Evolutionary conservation across 2,329 filamentous ascomycete genomes (phyloP), one percentile per base, ranked within the genome.

Genomic region (Cordyceps fumosorosea): DNA sequence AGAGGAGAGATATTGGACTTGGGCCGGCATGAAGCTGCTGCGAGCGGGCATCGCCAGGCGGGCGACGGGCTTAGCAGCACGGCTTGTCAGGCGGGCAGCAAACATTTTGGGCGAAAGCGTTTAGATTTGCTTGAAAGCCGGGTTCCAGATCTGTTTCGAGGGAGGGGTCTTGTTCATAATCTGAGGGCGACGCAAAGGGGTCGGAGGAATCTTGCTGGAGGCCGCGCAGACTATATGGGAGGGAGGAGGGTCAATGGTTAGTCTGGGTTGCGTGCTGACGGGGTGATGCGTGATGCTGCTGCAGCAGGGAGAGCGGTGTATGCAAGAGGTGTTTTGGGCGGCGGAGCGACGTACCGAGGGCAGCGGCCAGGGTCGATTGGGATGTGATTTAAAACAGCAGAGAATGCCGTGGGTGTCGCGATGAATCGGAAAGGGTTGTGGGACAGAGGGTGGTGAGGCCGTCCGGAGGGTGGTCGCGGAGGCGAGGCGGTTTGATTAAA

Each of bases 51-150:
- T 73, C 72, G 75, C 76, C 67, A 75, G 71, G 69, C 75, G 76
- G 70, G 78, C 77, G 69, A 79, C 74, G 72, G 83, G 80, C 75
- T 81, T 85, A 70, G 79, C 77, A 71, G 83, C 76, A 69, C 75
- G 77, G 69, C 75, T 66, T 69, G 81, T 77, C 69, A 87, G 72
- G 76, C 82, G 82, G 69, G 83, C 78, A 72, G 83, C 78, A 72
- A 89, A 81, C 85, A 89, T 89, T 67, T 67, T 80, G 75, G 66
- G 66, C 57, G 55, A 57, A 57, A 29, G 40, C 59, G 29, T 50
- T 62, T 56, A 56, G 60, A 62, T 62, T 62, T 62, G 59, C 59
- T 61, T 61, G 51, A 61, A 61, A 61, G 59, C 59, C 59, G 59
- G 59, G 51, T 61, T 61, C 59, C 59, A 61, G 59, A 61, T 61